Percentiles rank a stretch among this genome's conserved stretches.
Conservation (phyloP, 176 grass and related monocot genomes). For the Chloris gayana region DNA sequence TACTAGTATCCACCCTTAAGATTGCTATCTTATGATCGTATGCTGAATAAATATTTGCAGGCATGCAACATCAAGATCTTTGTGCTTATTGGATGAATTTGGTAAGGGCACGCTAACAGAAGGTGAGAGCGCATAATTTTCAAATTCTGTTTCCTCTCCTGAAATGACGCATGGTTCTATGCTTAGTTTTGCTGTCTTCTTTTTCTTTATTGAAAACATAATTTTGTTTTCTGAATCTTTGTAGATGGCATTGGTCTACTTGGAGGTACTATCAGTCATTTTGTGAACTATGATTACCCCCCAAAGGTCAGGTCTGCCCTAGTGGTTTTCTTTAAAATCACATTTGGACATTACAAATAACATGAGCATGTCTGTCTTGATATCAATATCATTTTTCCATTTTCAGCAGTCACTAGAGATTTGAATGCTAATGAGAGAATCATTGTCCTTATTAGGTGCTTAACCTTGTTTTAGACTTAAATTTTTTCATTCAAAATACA, state of each 20-base stretch:
- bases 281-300: slow-evolving; percentile 61
- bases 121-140: slow-evolving; percentile 49
- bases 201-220: not conserved
- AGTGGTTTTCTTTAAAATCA: not conserved
- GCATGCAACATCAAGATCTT: slow-evolving; percentile 84
- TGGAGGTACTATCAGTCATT: slow-evolving; percentile 86
- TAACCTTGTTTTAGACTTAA: not conserved
- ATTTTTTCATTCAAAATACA: not conserved
- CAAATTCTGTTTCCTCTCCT: not conserved
- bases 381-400: not conserved
- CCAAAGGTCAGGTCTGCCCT: slow-evolving; percentile 71
- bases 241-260: slow-evolving; percentile 97
- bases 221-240: slow-evolving; percentile 29
- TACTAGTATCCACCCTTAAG: slow-evolving; percentile 15
- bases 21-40: slow-evolving; percentile 28
- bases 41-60: slow-evolving; percentile 46
- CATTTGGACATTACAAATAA: not conserved
- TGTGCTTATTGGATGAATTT: slow-evolving; percentile 96
- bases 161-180: slow-evolving; percentile 20
- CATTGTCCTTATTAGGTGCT: not conserved
- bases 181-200: slow-evolving; percentile 22
- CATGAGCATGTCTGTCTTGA: not conserved
- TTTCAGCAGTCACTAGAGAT: not conserved
- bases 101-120: slow-evolving; percentile 96
- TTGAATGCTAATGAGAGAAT: not conserved